Evolutionary conservation across 495 filamentous ascomycete species (phyloP).

Genomic region (Xylaria longipes): DNA sequence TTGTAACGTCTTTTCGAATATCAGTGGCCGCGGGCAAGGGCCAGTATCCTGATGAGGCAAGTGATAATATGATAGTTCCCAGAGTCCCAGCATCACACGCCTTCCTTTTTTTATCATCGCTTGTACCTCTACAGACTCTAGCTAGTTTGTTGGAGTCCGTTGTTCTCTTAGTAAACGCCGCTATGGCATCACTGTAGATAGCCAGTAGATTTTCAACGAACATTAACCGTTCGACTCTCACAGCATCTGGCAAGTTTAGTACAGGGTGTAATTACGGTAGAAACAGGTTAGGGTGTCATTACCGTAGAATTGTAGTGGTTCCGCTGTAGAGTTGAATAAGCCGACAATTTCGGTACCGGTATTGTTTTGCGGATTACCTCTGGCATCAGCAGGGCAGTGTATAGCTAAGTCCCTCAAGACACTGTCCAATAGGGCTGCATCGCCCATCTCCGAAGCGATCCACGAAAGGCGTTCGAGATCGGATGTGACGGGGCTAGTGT

Average conservation of each 20-base stretch:
- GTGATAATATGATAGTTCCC: neutral
- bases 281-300: neutral
- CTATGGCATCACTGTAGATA: neutral
- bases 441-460: slow-evolving; percentile 27
- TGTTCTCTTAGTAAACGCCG: neutral
- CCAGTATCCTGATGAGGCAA: neutral
- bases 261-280: too few species aligned
- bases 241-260: neutral
- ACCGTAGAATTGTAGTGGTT: neutral
- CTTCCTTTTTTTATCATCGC: neutral
- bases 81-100: neutral
- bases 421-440: neutral
- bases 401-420: neutral
- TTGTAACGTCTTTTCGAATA: neutral
- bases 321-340: neutral
- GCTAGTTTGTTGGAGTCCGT: neutral
- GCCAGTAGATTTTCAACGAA: neutral
- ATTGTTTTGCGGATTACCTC: slow-evolving; percentile 5
- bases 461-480: slow-evolving; percentile 10
- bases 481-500: neutral
- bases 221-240: neutral
- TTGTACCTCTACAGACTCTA: neutral
- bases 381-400: neutral
- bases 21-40: neutral
- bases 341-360: neutral